phyloP scores from a whole-genome alignment of 2,329 filamentous ascomycete genomes.

The Fusarium tanahbumbuense region DNA sequence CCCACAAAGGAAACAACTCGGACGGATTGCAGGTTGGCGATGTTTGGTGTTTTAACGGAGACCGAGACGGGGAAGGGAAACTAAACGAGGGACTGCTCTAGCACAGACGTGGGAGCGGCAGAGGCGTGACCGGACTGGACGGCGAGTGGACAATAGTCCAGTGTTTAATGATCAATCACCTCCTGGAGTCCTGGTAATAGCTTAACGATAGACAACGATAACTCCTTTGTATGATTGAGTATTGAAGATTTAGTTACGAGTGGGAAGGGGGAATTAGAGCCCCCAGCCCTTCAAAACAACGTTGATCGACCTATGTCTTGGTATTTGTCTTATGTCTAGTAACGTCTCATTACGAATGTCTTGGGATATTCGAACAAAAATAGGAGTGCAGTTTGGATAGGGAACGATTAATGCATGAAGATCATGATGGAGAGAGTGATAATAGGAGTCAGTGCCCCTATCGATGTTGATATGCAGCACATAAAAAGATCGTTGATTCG shows the following conservation, averaged over 20 bases:
- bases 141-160: slow-evolving; percentile 18
- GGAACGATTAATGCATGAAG: neutral
- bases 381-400: neutral
- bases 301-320: slow-evolving; percentile 24
- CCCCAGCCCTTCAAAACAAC: neutral
- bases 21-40: slow-evolving; percentile 24
- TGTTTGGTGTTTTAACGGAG: slow-evolving; percentile 39
- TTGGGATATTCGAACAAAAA: neutral
- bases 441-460: slow-evolving; percentile 25
- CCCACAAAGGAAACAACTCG: slow-evolving; percentile 35
- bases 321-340: slow-evolving; percentile 13
- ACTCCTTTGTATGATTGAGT: slow-evolving; percentile 3
- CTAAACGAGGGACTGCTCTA: slow-evolving; percentile 28
- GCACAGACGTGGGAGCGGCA: slow-evolving; percentile 44
- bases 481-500: slow-evolving; percentile 10
- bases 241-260: neutral
- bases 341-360: slow-evolving; percentile 5
- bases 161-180: slow-evolving; percentile 5
- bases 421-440: neutral
- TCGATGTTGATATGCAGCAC: slow-evolving; percentile 10
- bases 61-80: slow-evolving; percentile 28
- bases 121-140: slow-evolving; percentile 36
- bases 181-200: neutral
- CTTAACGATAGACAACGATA: neutral
- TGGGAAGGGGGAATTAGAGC: slow-evolving; percentile 11